These are phyloP conservation scores for Pulicaria dysenterica DNA, from an alignment of 129 eudicot genomes.

Conservation along the genomic window DNA sequence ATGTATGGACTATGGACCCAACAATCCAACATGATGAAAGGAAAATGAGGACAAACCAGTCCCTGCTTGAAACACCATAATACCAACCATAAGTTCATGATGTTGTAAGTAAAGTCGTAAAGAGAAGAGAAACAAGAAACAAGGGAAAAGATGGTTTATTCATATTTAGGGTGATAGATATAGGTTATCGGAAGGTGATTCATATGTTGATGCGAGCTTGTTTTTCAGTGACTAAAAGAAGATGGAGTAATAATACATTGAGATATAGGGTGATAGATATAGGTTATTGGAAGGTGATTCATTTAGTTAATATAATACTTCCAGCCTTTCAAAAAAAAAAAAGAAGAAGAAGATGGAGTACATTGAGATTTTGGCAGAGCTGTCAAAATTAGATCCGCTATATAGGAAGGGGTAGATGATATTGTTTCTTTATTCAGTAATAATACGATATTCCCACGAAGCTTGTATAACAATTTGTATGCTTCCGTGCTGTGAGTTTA, in stretches of 20 bases:
- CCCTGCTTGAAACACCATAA: neutral
- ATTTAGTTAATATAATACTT: too few relatives aligned
- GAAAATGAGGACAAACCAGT: conserved; percentile 7
- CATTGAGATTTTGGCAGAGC: neutral
- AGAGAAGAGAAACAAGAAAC: neutral
- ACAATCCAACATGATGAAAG: neutral
- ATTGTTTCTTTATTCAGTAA: too few relatives aligned
- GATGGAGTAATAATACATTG: neutral
- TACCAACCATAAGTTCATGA: conserved; percentile 1
- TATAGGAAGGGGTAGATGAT: too few relatives aligned
- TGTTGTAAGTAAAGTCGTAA: neutral
- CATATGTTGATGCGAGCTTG: neutral
- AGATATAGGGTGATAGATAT: neutral
- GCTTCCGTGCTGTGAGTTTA: neutral
- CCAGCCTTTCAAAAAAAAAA: too few relatives aligned
- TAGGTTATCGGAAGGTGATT: neutral
- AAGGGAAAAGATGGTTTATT: neutral
- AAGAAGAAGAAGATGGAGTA: neutral
- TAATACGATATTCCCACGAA: too few relatives aligned
- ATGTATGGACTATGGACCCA: neutral
- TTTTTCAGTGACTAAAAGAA: neutral
- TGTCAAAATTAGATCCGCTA: too few relatives aligned
- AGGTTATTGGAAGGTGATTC: neutral
- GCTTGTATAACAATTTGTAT: too few relatives aligned
- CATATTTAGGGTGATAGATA: conserved; percentile 1